Conservation (phyloP, 148 eudicot species). For the Chenopodium formosanum region DNA sequence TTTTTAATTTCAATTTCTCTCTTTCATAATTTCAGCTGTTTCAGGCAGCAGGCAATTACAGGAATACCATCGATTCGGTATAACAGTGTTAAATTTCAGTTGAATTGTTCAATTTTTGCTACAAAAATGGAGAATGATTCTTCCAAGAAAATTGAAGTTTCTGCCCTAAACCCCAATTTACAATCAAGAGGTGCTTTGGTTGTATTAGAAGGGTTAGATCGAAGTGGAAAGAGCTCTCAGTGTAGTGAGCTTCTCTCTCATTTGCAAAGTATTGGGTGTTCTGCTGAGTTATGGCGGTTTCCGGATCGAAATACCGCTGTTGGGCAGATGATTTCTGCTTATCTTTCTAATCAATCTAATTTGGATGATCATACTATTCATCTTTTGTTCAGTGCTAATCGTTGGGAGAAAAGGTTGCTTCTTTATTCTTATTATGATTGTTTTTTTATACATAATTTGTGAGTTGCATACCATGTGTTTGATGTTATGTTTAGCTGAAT, state of each 20-base stretch:
- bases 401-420: constrained; percentile 93
- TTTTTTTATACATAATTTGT: neutral
- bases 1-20: neutral
- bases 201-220: constrained; percentile 91
- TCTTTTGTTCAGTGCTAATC: constrained; percentile 87
- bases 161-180: neutral
- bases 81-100: constrained; percentile 1
- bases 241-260: constrained; percentile 48
- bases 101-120: constrained; percentile 22
- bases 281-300: constrained; percentile 84
- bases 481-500: constrained; percentile 24
- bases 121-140: constrained; percentile 47
- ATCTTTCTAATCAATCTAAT: constrained; percentile 74
- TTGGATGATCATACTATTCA: constrained; percentile 86
- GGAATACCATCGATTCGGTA: neutral
- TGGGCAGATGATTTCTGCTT: constrained; percentile 84
- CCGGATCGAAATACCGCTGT: constrained; percentile 81
- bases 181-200: constrained; percentile 75
- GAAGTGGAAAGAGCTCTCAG: constrained; percentile 93
- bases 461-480: constrained; percentile 24
- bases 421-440: neutral
- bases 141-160: constrained; percentile 12
- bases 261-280: constrained; percentile 54
- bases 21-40: constrained; percentile 8
- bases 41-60: neutral